Percentiles rank a stretch among this genome's conserved stretches.
phyloP scores from a whole-genome alignment of 164 flowering plant species.

The Stephania yunnanensis region DNA sequence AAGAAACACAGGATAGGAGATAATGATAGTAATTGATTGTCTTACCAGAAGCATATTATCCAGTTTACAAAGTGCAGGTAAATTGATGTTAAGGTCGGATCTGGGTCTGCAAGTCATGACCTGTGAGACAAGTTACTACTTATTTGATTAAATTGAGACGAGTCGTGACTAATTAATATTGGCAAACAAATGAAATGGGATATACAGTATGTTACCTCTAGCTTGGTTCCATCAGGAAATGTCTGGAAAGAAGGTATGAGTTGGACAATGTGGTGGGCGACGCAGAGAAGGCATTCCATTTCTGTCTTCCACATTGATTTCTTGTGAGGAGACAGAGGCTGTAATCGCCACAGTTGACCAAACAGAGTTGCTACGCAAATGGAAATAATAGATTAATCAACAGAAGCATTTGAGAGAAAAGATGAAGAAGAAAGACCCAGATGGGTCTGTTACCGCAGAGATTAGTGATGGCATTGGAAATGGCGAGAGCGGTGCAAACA shows the following conservation, averaged over 20 bases:
- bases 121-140: conserved; percentile 25
- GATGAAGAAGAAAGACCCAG: conserved; percentile 11
- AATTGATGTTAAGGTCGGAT: conserved; percentile 72
- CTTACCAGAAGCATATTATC: conserved; percentile 96
- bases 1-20: background rate
- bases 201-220: conserved; percentile 52
- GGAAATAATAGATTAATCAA: background rate
- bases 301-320: conserved; percentile 93
- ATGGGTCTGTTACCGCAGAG: conserved; percentile 45
- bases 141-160: background rate
- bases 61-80: conserved; percentile 86
- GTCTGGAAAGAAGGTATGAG: conserved; percentile 88
- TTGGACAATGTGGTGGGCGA: conserved; percentile 88
- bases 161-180: background rate
- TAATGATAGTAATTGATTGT: background rate
- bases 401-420: background rate
- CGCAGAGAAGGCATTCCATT: conserved; percentile 87
- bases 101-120: conserved; percentile 92
- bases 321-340: conserved; percentile 70
- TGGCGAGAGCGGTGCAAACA: conserved; percentile 64
- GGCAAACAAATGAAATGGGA: background rate
- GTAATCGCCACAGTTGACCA: conserved; percentile 96
- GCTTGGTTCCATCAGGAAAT: conserved; percentile 78
- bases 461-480: conserved; percentile 81
- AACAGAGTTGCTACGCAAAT: conserved; percentile 60